Percentiles rank a stretch among this genome's conserved stretches.
phyloP scores from a whole-genome alignment of 345 rosid genomes.

The Physaria fendleri region DNA sequence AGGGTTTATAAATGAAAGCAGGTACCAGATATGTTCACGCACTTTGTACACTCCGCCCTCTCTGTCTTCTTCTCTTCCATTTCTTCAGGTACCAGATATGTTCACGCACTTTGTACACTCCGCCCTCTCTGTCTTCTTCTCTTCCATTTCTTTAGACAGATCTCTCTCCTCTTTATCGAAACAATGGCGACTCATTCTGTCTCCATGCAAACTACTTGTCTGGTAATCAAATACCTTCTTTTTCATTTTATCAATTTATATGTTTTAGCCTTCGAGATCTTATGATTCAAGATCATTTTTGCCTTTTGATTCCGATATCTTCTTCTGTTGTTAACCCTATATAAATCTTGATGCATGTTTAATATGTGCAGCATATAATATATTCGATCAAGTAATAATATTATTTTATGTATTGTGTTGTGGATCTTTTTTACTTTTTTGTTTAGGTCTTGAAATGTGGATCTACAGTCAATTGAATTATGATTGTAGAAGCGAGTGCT shows the following conservation, averaged over 20 bases:
- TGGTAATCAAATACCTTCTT: conserved; percentile 14
- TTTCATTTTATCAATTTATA: background rate
- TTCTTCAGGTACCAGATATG: no score
- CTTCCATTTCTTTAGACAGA: conserved; percentile 10
- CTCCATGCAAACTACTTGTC: conserved; percentile 36
- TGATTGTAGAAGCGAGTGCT: background rate
- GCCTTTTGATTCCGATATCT: background rate
- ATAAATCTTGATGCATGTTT: background rate
- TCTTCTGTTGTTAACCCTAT: background rate
- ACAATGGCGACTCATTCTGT: conserved; percentile 38
- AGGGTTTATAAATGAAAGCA: conserved; percentile 19
- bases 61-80: no score
- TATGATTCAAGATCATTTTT: background rate
- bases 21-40: no score
- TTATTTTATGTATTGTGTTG: background rate
- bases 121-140: conserved; percentile 25
- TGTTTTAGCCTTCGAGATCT: background rate
- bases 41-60: no score
- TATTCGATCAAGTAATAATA: background rate
- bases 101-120: conserved; percentile 35
- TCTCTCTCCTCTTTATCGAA: conserved; percentile 15
- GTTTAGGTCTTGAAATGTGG: background rate
- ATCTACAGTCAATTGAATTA: background rate
- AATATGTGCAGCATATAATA: background rate
- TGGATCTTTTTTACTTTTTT: background rate